A percentile compares a stretch with the other conserved stretches of the same genome.
phyloP scores from a whole-genome alignment of 768 basidiomycete genomes.

The Lactifluus volemus region DNA sequence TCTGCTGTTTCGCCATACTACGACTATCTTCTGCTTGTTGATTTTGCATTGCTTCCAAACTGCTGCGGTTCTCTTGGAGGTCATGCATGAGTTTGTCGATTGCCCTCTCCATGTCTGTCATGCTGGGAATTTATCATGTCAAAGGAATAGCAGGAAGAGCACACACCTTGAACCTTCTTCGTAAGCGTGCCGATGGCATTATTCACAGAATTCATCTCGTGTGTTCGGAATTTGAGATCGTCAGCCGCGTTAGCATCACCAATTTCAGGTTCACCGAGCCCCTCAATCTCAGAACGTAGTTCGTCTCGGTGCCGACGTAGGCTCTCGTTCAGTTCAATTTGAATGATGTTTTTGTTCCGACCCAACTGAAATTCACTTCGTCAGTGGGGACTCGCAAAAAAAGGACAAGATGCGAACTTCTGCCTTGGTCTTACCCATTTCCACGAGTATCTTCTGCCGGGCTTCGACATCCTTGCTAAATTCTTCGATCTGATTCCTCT shows the following conservation, averaged over 20 bases:
- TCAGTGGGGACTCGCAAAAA: neutral
- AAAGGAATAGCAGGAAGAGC: neutral
- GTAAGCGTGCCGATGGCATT: constrained; percentile 56
- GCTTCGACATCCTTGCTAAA: constrained; percentile 72
- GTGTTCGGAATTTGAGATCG: constrained; percentile 55
- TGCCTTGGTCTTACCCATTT: constrained; percentile 56
- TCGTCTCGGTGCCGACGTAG: constrained; percentile 75
- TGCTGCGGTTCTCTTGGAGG: constrained; percentile 56
- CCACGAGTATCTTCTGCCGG: constrained; percentile 59
- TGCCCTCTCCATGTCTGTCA: constrained; percentile 61
- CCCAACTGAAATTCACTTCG: constrained; percentile 43
- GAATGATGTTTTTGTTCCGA: constrained; percentile 67
- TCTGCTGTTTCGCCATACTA: constrained; percentile 84
- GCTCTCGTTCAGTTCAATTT: constrained; percentile 90
- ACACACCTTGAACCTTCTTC: constrained; percentile 51
- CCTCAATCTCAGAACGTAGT: constrained; percentile 64
- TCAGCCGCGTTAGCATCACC: constrained; percentile 51
- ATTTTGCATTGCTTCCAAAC: constrained; percentile 66
- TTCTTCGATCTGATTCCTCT: constrained; percentile 53
- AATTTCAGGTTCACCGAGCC: constrained; percentile 51
- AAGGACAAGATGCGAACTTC: constrained; percentile 42
- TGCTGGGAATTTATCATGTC: neutral
- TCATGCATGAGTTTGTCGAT: constrained; percentile 51
- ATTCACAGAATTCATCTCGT: constrained; percentile 63
- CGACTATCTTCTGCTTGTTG: constrained; percentile 84